These are phyloP conservation scores for Nicotiana obtusifolia DNA, from an alignment of 257 asterid genomes.

Conservation along the genomic window DNA sequence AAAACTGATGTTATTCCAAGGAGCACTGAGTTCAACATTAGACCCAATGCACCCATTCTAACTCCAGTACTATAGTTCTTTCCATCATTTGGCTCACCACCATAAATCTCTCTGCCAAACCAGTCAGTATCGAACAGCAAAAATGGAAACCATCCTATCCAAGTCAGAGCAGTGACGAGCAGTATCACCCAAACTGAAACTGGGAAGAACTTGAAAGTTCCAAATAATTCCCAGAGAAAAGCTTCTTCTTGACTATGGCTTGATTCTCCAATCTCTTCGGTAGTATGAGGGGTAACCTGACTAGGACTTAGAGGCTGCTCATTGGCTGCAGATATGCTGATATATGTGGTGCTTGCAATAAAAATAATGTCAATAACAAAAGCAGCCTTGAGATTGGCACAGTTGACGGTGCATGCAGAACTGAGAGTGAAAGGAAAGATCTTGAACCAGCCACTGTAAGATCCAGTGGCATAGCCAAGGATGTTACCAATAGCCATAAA, in stretches of 20 bases:
- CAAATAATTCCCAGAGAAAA: slow-evolving; percentile 73
- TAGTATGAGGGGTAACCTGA: slow-evolving; percentile 18
- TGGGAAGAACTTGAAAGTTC: slow-evolving; percentile 62
- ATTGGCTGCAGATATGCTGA: slow-evolving; percentile 61
- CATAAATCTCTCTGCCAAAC: slow-evolving; percentile 93
- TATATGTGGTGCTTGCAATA: slow-evolving; percentile 46
- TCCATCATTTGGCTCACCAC: slow-evolving; percentile 81
- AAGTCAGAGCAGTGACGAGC: slow-evolving; percentile 70
- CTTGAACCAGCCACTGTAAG: slow-evolving; percentile 76
- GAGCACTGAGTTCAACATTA: slow-evolving; percentile 73
- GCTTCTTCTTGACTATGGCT: slow-evolving; percentile 55
- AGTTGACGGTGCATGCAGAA: slow-evolving; percentile 58
- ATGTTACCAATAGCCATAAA: slow-evolving; percentile 83
- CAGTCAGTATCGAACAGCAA: slow-evolving; percentile 81
- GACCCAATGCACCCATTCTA: slow-evolving; percentile 77
- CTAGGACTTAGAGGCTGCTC: slow-evolving; percentile 48
- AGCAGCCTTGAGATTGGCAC: slow-evolving; percentile 89
- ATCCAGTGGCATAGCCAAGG: slow-evolving; percentile 82
- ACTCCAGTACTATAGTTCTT: slow-evolving; percentile 55
- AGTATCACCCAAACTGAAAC: slow-evolving; percentile 60
- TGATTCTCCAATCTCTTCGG: slow-evolving; percentile 35
- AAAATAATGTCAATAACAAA: slow-evolving; percentile 63
- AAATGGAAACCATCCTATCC: slow-evolving; percentile 94
- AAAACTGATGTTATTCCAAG: slow-evolving; percentile 79
- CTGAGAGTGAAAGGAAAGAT: slow-evolving; percentile 61